Percentiles rank a stretch among this genome's conserved stretches.
Conservation (phyloP, 2,329 filamentous ascomycete genomes). For the Claviceps arundinis region DNA sequence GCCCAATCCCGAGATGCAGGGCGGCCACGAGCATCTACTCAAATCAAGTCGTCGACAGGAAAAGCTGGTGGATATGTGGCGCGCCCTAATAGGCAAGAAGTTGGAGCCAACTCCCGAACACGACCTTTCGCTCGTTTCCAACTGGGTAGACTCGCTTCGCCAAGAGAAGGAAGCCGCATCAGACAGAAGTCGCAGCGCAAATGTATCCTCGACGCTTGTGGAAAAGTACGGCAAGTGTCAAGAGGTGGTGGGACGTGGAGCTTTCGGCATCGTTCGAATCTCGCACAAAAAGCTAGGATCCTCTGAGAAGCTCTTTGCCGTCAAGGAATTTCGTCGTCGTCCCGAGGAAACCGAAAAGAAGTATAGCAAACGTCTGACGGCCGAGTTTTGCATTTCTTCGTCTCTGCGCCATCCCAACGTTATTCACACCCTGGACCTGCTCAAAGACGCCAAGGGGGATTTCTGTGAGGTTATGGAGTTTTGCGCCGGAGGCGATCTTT, state of each 20-base stretch:
- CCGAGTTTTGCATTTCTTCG: conserved; percentile 97
- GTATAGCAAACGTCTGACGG: conserved; percentile 92
- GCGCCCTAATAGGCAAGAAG: conserved; percentile 73
- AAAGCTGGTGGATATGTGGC: conserved; percentile 85
- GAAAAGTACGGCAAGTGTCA: conserved; percentile 99
- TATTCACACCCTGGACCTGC: conserved; percentile 89
- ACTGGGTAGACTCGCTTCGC: conserved; percentile 88
- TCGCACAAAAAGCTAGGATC: conserved; percentile 88
- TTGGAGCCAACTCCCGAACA: conserved; percentile 61
- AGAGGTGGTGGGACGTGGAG: conserved; percentile 88
- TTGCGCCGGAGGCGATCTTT: conserved; percentile 89
- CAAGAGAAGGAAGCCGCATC: conserved; percentile 75
- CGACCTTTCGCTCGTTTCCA: conserved; percentile 84
- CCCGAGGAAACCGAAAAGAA: conserved; percentile 94
- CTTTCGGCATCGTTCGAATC: conserved; percentile 94
- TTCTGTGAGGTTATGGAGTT: conserved; percentile 99
- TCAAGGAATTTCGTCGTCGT: conserved; percentile 92
- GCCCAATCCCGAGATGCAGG: conserved; percentile 37
- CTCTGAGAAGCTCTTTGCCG: conserved; percentile 84
- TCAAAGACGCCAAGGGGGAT: conserved; percentile 92
- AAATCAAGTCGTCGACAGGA: conserved; percentile 87
- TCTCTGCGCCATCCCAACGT: conserved; percentile 94
- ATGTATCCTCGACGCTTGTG: conserved; percentile 59
- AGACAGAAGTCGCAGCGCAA: conserved; percentile 66
- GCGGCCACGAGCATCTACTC: conserved; percentile 75